Percentiles rank a stretch among this genome's conserved stretches.
Evolutionary conservation across 2,329 filamentous ascomycete species (phyloP).

Genomic region (Clarireedia monteithiana): DNA sequence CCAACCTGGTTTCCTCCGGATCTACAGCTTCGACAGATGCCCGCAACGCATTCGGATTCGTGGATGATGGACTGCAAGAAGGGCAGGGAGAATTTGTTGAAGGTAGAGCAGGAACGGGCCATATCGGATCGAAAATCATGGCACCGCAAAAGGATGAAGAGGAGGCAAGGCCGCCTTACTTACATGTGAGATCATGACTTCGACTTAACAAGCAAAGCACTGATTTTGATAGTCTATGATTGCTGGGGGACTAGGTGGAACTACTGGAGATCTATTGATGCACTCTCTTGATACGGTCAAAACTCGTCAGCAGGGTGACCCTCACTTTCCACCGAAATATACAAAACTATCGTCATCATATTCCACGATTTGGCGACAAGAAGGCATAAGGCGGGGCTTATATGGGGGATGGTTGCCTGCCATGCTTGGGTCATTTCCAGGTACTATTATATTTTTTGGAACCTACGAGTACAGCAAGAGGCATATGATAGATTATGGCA

Average conservation of each 20-base stretch:
- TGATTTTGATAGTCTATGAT: conserved; percentile 68
- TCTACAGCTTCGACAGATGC: conserved; percentile 20
- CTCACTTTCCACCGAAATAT: conserved; percentile 87
- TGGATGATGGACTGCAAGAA: conserved; percentile 31
- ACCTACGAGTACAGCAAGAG: conserved; percentile 95
- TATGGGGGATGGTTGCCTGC: conserved; percentile 94
- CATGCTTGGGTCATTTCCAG: conserved; percentile 84
- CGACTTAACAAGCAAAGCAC: conserved; percentile 10
- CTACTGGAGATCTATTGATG: conserved; percentile 95
- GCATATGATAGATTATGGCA: conserved; percentile 72
- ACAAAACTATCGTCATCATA: conserved; percentile 85
- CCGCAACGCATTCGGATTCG: conserved; percentile 26
- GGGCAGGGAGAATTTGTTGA: conserved; percentile 26
- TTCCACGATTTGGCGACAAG: conserved; percentile 85
- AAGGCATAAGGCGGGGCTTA: conserved; percentile 76
- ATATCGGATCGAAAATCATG: conserved; percentile 21
- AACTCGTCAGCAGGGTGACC: conserved; percentile 94
- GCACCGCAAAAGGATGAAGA: conserved; percentile 34
- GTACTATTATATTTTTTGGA: conserved; percentile 92
- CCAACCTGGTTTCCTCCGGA: conserved; percentile 41
- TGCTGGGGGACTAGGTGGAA: conserved; percentile 86
- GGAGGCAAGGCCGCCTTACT: conserved; percentile 52
- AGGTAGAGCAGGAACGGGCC: conserved; percentile 24
- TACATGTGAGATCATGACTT: conserved; percentile 42
- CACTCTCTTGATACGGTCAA: conserved; percentile 98